Base-by-base conservation (phyloP, 768 basidiomycete species). In the Lentinula sp. region DNA sequence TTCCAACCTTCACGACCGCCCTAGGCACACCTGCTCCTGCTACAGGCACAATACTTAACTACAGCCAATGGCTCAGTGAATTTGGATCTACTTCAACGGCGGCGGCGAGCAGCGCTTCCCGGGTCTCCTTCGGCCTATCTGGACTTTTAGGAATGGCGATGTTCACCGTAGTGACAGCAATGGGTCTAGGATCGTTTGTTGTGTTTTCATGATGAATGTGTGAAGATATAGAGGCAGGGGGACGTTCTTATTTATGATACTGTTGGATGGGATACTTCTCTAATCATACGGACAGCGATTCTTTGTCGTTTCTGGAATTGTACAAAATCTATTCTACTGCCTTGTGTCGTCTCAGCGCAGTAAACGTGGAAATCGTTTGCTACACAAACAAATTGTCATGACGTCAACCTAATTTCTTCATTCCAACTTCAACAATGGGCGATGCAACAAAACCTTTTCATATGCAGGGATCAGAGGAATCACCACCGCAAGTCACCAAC, bases 391-490 rank as follows among this genome's bases (percentile, higher is more conserved):
- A 1, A 41, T 43, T 16, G 1, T 3, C 46, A 51, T 35, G 50
- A 51, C 50, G 50, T 51, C 50, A 35, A 16, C 12, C 35, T 20
- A 12, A 33, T n/a, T 15, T 6, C 28, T 41, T 41, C 3, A 43
- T 28, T 28, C 16, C 3, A 35, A 37, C 53, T 39, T 12, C 36
- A 37, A 56, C 36, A 37, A 56, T 56, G 55, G 32, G 23, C 55
- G 41, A 43, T 28, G 23, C 42, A 41, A 3, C 20, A 10, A 54
- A 41, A 56, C 68, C 66, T n/a, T 65, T 65, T 41, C 65, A 69
- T 59, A 69, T 69, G 68, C 65, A 65, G 46, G 66, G 66, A 15
- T 35, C 45, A 36, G 45, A 35, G 65, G 64, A 41, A 61, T 62
- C 12, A 37, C 49, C 13, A 59, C 61, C 5, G 61, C 60, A 18